A percentile compares a stretch with the other conserved stretches of the same genome.
Evolutionary conservation across 148 eudicot species (phyloP).

Genomic region (Rhododendron mucronatum): DNA sequence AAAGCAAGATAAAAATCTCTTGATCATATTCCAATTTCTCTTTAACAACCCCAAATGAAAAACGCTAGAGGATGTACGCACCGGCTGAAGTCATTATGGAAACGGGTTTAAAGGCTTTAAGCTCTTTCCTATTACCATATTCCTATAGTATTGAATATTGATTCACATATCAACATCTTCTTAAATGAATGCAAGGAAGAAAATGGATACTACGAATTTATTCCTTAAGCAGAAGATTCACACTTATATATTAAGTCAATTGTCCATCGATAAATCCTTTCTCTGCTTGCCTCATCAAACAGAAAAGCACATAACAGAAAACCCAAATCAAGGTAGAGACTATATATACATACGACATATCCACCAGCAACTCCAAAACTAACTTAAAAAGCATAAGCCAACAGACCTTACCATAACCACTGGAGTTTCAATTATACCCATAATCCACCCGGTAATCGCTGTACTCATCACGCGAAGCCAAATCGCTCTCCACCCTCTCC

Average conservation of each 20-base stretch:
- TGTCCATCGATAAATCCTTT: neutral
- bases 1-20: neutral
- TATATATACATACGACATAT: neutral
- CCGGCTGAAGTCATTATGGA: neutral
- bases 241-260: neutral
- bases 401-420: neutral
- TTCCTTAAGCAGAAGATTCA: neutral
- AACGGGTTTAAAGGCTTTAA: neutral
- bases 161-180: neutral
- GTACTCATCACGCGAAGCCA: constrained; percentile 39
- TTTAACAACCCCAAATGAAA: neutral
- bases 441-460: constrained; percentile 49
- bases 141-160: neutral
- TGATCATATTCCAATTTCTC: neutral
- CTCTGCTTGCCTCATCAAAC: neutral
- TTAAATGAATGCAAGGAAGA: neutral
- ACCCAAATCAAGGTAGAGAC: neutral
- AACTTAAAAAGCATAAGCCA: constrained; percentile 1
- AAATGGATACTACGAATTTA: neutral
- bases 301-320: neutral
- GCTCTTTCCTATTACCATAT: neutral
- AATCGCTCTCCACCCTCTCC: constrained; percentile 46
- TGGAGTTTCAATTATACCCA: constrained; percentile 11
- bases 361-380: neutral
- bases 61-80: neutral